A percentile compares a stretch with the other conserved stretches of the same genome.
Evolutionary conservation across 2,329 filamentous ascomycete genomes (phyloP).

Genomic region (Capronia epimyces): DNA sequence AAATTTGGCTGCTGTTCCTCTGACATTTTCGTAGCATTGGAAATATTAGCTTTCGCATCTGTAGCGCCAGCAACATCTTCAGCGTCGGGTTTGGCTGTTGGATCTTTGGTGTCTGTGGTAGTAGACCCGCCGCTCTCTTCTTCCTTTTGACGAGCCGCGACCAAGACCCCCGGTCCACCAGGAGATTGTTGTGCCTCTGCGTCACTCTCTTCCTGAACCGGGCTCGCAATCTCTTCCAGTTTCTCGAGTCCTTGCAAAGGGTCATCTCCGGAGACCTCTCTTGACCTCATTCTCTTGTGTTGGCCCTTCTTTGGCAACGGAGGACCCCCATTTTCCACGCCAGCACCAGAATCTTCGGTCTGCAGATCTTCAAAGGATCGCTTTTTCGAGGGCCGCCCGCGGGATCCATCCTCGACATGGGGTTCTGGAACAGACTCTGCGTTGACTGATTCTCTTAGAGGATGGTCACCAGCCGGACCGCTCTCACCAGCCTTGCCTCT

Average conservation of each 20-base stretch:
- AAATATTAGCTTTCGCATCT: not conserved
- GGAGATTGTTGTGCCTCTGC: slow-evolving; percentile 26
- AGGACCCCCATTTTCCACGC: slow-evolving; percentile 23
- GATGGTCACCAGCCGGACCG: slow-evolving; percentile 29
- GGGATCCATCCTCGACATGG: slow-evolving; percentile 29
- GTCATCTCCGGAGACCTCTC: slow-evolving; percentile 28
- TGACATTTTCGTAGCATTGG: not conserved
- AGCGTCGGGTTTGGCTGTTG: not conserved
- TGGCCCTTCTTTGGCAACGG: slow-evolving; percentile 25
- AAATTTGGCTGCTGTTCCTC: slow-evolving; percentile 5
- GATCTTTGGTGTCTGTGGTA: not conserved
- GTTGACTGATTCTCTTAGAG: slow-evolving; percentile 26
- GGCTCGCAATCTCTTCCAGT: slow-evolving; percentile 21
- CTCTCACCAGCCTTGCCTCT: slow-evolving; percentile 11
- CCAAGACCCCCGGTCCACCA: slow-evolving; percentile 26
- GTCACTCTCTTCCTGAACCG: slow-evolving; percentile 27
- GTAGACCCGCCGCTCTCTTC: slow-evolving; percentile 13
- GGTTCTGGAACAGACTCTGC: slow-evolving; percentile 26
- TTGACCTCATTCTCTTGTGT: slow-evolving; percentile 35
- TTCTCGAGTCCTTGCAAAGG: slow-evolving; percentile 15
- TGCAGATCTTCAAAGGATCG: slow-evolving; percentile 41
- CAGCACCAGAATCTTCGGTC: slow-evolving; percentile 31
- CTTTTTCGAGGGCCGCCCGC: slow-evolving; percentile 36
- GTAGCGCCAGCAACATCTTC: not conserved
- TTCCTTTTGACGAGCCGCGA: slow-evolving; percentile 16